Base-by-base conservation (phyloP, 768 basidiomycete species). In the Vararia minispora region DNA sequence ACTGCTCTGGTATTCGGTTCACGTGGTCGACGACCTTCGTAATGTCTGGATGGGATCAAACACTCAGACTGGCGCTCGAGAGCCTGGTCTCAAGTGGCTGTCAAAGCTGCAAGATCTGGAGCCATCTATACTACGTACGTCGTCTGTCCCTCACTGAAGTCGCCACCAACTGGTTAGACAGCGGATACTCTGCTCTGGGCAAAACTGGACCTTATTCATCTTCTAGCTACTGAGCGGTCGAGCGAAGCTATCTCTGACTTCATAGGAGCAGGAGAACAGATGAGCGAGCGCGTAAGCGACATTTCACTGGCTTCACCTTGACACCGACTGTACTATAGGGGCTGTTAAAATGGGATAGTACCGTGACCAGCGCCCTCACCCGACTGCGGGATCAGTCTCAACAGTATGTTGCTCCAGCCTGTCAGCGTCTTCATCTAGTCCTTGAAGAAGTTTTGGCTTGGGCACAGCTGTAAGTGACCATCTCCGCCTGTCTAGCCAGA, bases 291-390 rank as follows among this genome's bases (percentile, higher is more conserved):
- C 54, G 87, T 86, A 60, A 48, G 62, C 54, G 27, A 10, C 17
- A 23, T 35, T 27, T 29, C n/a, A n/a, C 13, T 12, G 17, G 12
- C 29, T n/a, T 6, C 10, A 21, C 32, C 25, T 39, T 31, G n/a
- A 31, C n/a, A 30, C 20, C 21, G n/a, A 5, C 30, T 33, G 14
- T n/a, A 16, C 59, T 41, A 28, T 30, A 89, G 86, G 75, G 76
- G 33, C 66, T 89, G 40, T 76, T 79, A 53, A 86, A 85, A 55
- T 90, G 86, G 86, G 85, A 89, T 53, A 64, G 72, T 2, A 75
- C 74, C 4, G 71, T 87, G 47, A 64, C 66, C 8, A 82, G 87
- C 43, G 73, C 82, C 12, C 57, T 90, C 35, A 63, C 68, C 23
- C 83, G 76, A 53, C 59, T 88, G 40, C 80, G 84, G 37, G 81